Evolutionary conservation across 345 rosid genomes (phyloP).

Genomic region (Firmiana major): DNA sequence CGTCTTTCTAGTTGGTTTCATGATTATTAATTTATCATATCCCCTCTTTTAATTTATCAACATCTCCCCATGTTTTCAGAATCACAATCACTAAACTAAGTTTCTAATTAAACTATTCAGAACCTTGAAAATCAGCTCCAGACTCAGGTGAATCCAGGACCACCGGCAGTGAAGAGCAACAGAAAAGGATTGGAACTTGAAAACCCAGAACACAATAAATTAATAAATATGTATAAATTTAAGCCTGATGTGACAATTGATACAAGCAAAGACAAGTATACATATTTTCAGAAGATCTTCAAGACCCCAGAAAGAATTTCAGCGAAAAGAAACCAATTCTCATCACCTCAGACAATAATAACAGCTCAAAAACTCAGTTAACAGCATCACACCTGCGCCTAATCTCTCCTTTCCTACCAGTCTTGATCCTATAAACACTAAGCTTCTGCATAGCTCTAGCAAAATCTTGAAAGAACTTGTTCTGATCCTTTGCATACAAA

Average conservation of each 20-base stretch:
- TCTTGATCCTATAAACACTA: conserved; percentile 60
- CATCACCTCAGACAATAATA: background rate
- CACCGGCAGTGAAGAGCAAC: background rate
- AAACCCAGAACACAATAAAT: conserved; percentile 14
- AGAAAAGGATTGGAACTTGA: background rate
- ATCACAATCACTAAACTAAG: background rate
- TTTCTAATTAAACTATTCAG: background rate
- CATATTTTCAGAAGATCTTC: conserved; percentile 24
- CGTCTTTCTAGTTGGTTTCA: conserved; percentile 2
- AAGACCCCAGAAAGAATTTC: conserved; percentile 22
- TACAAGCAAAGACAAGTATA: conserved; percentile 27
- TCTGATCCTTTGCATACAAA: conserved; percentile 62
- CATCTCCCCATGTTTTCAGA: background rate
- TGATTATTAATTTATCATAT: background rate
- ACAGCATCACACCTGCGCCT: conserved; percentile 86
- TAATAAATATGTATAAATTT: conserved; percentile 25
- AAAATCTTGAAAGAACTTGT: conserved; percentile 62
- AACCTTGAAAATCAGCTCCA: background rate
- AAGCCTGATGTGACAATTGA: conserved; percentile 22
- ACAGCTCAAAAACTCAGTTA: conserved; percentile 35
- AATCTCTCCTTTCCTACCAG: conserved; percentile 87
- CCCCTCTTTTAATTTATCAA: background rate
- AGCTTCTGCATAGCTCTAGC: conserved; percentile 80
- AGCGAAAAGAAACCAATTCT: background rate
- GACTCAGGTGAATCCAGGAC: background rate